Base-by-base conservation (phyloP, 164 flowering plant genomes). In the Sedum album region DNA sequence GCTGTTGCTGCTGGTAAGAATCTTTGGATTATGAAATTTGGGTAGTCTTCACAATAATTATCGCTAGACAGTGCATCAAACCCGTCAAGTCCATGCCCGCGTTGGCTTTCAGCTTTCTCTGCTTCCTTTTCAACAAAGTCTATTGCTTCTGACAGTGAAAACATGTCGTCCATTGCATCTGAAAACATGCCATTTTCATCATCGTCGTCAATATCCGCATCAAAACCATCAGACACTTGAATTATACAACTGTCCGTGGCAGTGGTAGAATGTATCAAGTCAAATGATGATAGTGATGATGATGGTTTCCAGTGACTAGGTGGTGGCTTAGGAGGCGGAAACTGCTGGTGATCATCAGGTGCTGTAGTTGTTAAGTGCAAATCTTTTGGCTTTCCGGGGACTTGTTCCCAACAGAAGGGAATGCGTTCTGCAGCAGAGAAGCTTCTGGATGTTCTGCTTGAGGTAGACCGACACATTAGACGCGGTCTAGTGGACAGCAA, bases 381-480 rank as follows among this genome's bases (percentile, higher is more conserved):
- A 33, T 80, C 76, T 75, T 85, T 88, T 5, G 91, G 88, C 66
- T 73, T 80, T 6, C 94, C 94, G 0, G 91, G 86, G 49, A 79
- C 81, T 71, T 68, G 74, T 71, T 88, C 94, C 94, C 94, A 88
- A 14, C 82, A 75, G 66, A 88, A 88, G 25, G 94, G 94, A 20
- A 86, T 72, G 53, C 86, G 53, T 6, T 77, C 69, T 14, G 14
- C 46, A 2, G 70, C 75, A 2, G 81, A 28, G 53, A 38, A 68
- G 61, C 31, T 49, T 63, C 20, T 42, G 15, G 71, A 62, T 28
- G 53, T 62, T 8, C 65, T 53, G 1, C 33, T 57, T 26, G 72
- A 60, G 66, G 46, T 67, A 0, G 66, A 26, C 7, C 77, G 63
- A 7, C 66, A 67, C 26, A 26, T 28, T 4, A 65, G 71, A 4